Evolutionary conservation across 1,284 basidiomycete genomes (phyloP).

Genomic region (Golubevia pallescens): DNA sequence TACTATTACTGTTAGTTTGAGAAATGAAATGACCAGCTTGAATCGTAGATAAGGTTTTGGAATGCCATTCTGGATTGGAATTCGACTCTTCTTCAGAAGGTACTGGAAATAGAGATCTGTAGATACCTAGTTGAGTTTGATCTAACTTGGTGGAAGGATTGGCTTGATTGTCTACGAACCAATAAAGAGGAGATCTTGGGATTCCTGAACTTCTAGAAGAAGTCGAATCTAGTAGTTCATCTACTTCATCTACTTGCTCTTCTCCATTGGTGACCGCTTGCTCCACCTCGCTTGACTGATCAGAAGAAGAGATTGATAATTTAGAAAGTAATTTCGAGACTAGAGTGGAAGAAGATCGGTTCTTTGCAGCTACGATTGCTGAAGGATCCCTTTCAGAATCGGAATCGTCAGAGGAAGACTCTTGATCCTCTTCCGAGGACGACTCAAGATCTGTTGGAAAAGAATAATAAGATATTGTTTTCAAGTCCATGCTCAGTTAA

Average conservation of each 20-base stretch:
- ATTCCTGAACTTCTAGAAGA: constrained; percentile 14
- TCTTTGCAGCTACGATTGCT: not conserved
- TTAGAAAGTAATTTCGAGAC: not conserved
- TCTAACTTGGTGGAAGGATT: constrained; percentile 21
- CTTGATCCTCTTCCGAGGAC: not conserved
- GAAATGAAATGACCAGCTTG: constrained; percentile 29
- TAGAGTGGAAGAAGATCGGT: not conserved
- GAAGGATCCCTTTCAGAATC: not conserved
- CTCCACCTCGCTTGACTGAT: constrained; percentile 20
- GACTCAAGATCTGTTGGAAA: not conserved
- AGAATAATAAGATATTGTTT: not conserved
- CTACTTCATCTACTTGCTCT: constrained; percentile 14
- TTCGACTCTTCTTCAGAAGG: constrained; percentile 12
- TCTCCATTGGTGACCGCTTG: constrained; percentile 18
- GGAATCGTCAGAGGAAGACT: not conserved
- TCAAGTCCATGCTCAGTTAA: too few relatives aligned
- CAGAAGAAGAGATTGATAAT: constrained; percentile 16
- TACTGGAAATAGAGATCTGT: constrained; percentile 45
- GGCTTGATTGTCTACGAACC: constrained; percentile 40
- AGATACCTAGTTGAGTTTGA: constrained; percentile 55
- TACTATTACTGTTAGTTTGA: not conserved
- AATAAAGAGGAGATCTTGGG: constrained; percentile 38
- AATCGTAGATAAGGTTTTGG: constrained; percentile 20
- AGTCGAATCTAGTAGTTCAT: not conserved
- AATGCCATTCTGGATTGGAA: constrained; percentile 1